Evolutionary conservation across 2,329 filamentous ascomycete genomes (phyloP).

Genomic region (Coniochaeta sp.): DNA sequence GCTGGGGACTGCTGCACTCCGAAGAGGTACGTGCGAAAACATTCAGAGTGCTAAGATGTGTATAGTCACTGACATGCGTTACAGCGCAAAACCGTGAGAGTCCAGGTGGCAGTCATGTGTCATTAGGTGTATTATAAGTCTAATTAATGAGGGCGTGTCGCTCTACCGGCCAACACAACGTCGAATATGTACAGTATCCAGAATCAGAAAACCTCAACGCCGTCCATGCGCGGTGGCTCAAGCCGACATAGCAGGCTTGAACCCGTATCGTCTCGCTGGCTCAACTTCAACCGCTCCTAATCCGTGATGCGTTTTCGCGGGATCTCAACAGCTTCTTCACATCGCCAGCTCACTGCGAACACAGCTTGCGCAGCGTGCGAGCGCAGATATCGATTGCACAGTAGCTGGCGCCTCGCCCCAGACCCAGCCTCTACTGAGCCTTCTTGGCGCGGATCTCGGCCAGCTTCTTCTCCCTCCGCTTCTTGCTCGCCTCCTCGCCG

Average conservation of each 20-base stretch:
- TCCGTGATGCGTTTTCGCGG: background rate
- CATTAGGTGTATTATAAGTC: slow-evolving; percentile 4
- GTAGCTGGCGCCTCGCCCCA: background rate
- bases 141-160: slow-evolving; percentile 2
- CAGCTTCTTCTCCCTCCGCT: slow-evolving; percentile 71
- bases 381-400: background rate
- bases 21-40: slow-evolving; percentile 20
- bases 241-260: background rate
- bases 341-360: background rate
- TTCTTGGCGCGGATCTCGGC: slow-evolving; percentile 60
- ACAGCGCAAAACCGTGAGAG: background rate
- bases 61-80: background rate
- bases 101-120: background rate
- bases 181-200: slow-evolving; percentile 4
- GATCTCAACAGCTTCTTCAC: background rate
- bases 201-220: background rate
- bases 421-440: slow-evolving; percentile 43
- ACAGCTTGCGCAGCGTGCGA: background rate
- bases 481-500: slow-evolving; percentile 77
- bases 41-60: background rate
- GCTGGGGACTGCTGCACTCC: slow-evolving; percentile 49
- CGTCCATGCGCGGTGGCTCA: background rate
- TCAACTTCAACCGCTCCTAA: background rate
- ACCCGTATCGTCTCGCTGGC: background rate
- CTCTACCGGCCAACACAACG: background rate